Conservation (phyloP, 257 asterid genomes). For the Linaria vulgaris region DNA sequence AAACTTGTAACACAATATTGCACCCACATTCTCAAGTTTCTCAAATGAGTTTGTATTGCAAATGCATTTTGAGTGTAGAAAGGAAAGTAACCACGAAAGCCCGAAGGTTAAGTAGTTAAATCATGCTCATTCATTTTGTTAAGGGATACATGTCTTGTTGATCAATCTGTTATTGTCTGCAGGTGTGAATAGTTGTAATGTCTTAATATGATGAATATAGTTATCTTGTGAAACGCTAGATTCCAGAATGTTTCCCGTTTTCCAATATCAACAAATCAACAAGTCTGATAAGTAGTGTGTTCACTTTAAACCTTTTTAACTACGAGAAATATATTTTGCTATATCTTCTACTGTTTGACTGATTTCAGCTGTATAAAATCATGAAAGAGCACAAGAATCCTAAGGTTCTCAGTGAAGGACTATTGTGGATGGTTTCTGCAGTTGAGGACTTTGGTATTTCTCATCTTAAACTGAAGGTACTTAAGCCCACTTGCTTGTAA, state of each 20-base stretch:
- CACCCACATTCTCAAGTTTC: no score
- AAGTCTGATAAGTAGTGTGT: not conserved
- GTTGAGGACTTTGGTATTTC: constrained; percentile 91
- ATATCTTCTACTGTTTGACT: constrained; percentile 17
- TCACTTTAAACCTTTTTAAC: not conserved
- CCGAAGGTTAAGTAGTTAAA: no score
- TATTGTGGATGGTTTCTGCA: constrained; percentile 91
- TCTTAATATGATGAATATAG: not conserved
- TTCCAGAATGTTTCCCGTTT: not conserved
- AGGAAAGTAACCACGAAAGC: no score
- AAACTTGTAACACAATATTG: no score
- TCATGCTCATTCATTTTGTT: no score
- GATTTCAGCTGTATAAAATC: constrained; percentile 73
- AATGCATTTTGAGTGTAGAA: no score
- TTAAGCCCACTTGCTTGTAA: constrained; percentile 14
- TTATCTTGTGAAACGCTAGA: not conserved
- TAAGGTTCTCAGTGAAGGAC: constrained; percentile 96
- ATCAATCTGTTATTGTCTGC: no score
- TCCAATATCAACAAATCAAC: not conserved
- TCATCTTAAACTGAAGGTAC: constrained; percentile 79
- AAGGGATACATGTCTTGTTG: no score
- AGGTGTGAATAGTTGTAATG: not conserved
- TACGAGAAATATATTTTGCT: constrained; percentile 4
- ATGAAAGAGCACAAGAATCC: constrained; percentile 99
- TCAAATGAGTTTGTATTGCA: no score